Conservation (phyloP, 805 yeast genomes). For the Komagataella ulmi region DNA sequence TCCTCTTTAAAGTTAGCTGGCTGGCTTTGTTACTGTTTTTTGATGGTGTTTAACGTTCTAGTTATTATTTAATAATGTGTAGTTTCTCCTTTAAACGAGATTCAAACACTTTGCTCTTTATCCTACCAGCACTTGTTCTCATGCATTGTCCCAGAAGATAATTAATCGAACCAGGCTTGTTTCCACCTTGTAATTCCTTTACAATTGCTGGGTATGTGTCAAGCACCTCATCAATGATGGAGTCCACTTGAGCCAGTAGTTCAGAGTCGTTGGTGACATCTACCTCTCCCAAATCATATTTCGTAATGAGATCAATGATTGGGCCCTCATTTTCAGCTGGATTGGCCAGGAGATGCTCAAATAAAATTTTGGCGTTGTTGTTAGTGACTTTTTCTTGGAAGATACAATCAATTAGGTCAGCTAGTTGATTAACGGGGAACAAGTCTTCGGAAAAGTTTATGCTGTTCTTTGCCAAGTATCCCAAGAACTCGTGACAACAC, state of each 20-base stretch:
- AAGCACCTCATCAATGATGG: slow-evolving; percentile 21
- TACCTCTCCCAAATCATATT: slow-evolving; percentile 31
- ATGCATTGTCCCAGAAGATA: slow-evolving; percentile 76
- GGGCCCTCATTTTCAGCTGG: slow-evolving; percentile 19
- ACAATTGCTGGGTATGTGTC: slow-evolving; percentile 39
- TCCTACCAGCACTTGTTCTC: slow-evolving; percentile 61
- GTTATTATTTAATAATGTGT: background rate
- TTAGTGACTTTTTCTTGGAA: slow-evolving; percentile 36
- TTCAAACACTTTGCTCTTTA: slow-evolving; percentile 16
- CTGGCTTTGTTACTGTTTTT: slow-evolving; percentile 1
- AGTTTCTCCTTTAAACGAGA: slow-evolving; percentile 8
- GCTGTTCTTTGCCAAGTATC: slow-evolving; percentile 44
- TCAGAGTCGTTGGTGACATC: slow-evolving; percentile 8
- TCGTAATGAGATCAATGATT: slow-evolving; percentile 33
- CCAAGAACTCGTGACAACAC: slow-evolving; percentile 72
- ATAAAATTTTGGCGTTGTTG: slow-evolving; percentile 52
- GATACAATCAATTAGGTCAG: slow-evolving; percentile 42
- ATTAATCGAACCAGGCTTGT: slow-evolving; percentile 51
- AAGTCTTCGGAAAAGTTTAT: slow-evolving; percentile 16
- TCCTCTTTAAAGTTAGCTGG: slow-evolving; percentile 2
- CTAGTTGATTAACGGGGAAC: slow-evolving; percentile 29
- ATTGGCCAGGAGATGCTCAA: slow-evolving; percentile 46
- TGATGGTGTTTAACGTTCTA: slow-evolving; percentile 2
- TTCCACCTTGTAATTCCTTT: slow-evolving; percentile 39
- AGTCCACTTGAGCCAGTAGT: slow-evolving; percentile 2